A percentile compares a stretch with the other conserved stretches of the same genome.
Evolutionary conservation across 2,329 filamentous ascomycete species (phyloP).

Genomic region (Fusarium neocosmosporiellum): DNA sequence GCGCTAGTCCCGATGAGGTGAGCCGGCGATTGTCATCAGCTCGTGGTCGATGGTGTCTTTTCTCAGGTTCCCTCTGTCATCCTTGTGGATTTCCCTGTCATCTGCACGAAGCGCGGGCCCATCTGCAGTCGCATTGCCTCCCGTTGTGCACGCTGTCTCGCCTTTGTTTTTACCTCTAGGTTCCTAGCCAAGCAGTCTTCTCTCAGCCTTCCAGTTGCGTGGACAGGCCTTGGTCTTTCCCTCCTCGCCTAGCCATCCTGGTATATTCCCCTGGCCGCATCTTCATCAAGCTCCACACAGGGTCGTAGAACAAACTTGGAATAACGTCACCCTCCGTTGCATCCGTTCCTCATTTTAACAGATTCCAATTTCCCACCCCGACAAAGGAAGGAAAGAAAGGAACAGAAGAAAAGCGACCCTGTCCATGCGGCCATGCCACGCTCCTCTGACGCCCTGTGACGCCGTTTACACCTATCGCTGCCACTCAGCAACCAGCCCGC

Average conservation of each 20-base stretch:
- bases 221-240: background rate
- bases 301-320: conserved; percentile 14
- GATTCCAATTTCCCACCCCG: conserved; percentile 4
- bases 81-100: conserved; percentile 4
- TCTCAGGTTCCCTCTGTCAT: conserved; percentile 2
- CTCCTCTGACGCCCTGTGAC: conserved; percentile 4
- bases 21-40: conserved; percentile 23
- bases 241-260: background rate
- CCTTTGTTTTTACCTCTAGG: background rate
- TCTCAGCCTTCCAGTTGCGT: conserved; percentile 2
- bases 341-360: conserved; percentile 12
- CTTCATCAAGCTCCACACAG: conserved; percentile 12
- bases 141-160: background rate
- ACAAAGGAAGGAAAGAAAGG: conserved; percentile 1
- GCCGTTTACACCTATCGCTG: background rate
- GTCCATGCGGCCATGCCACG: conserved; percentile 16
- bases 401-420: background rate
- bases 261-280: conserved; percentile 5
- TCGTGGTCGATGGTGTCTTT: conserved; percentile 6
- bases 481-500: background rate
- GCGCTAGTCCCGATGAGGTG: background rate
- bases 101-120: conserved; percentile 13
- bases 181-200: background rate
- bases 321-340: conserved; percentile 1
- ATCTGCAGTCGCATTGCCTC: conserved; percentile 4